Evolutionary conservation across 305 asterid species (phyloP).

Genomic region (Salvia sclarea): DNA sequence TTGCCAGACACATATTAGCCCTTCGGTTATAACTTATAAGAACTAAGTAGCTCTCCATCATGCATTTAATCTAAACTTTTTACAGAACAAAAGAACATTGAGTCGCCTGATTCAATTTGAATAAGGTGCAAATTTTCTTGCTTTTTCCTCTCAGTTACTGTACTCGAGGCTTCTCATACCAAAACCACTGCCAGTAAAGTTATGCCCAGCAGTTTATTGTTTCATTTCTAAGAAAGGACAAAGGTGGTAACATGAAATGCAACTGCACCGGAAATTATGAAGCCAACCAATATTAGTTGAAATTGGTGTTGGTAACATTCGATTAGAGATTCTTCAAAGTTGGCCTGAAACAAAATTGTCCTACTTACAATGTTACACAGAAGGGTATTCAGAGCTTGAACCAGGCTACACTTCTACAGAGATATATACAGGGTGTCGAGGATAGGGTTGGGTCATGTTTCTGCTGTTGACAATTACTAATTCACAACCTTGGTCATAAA

Average conservation of each 20-base stretch:
- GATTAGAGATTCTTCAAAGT: not conserved
- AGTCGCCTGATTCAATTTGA: conserved; percentile 4
- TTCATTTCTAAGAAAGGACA: not conserved
- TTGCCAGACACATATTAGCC: not conserved
- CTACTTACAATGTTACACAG: not conserved
- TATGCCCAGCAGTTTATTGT: not conserved
- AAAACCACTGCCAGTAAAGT: not conserved
- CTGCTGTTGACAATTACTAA: conserved; percentile 14
- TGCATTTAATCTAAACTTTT: not conserved
- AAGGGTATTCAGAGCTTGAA: not conserved
- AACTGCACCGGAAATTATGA: not conserved
- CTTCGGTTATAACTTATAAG: not conserved
- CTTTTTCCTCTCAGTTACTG: not conserved
- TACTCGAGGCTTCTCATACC: not conserved
- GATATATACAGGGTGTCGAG: not conserved
- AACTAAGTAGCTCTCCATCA: not conserved
- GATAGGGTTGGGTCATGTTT: not conserved
- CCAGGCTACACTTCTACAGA: not conserved
- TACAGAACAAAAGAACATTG: not conserved
- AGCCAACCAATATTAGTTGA: not conserved
- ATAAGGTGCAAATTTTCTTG: too few relatives aligned
- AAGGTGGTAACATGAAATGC: not conserved
- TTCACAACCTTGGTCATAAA: not conserved
- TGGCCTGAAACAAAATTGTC: not conserved
- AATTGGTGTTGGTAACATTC: not conserved